Conservation (phyloP, 305 asterid species). For the Fraxinus velutina region DNA sequence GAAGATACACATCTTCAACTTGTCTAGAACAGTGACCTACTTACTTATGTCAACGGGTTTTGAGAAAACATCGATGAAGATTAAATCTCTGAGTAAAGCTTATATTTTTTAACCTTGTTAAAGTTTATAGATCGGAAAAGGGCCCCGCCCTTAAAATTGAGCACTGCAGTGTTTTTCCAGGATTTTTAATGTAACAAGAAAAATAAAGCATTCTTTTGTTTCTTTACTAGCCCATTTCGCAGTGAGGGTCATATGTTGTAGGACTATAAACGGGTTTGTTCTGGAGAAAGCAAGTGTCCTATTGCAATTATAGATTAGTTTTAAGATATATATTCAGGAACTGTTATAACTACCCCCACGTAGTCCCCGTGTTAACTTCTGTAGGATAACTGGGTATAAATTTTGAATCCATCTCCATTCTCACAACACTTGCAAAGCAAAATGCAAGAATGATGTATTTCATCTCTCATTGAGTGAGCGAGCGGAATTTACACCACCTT, state of each 20-base stretch:
- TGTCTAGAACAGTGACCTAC: not conserved
- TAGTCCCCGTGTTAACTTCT: not conserved
- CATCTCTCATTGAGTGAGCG: not conserved
- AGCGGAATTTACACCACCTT: not conserved
- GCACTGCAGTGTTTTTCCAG: not conserved
- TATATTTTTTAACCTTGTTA: not conserved
- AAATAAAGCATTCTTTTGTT: not conserved
- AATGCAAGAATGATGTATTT: not conserved
- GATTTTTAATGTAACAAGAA: not conserved
- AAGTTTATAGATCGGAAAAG: not conserved
- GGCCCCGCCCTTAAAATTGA: not conserved
- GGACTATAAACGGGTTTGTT: not conserved
- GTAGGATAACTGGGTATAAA: not conserved
- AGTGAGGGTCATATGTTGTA: not conserved
- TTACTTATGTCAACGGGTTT: not conserved
- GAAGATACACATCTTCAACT: constrained; percentile 2
- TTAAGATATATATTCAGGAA: not conserved
- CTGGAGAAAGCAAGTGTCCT: not conserved
- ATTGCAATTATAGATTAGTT: not conserved
- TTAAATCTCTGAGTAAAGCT: not conserved
- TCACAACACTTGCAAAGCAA: not conserved
- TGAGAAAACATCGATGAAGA: not conserved
- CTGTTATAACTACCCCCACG: not conserved
- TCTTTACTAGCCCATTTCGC: not conserved
- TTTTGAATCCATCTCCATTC: not conserved